A percentile compares a stretch with the other conserved stretches of the same genome.
These are phyloP conservation scores for Trametes hirsuta DNA, from an alignment of 1,284 basidiomycete genomes.

Conservation along the genomic window DNA sequence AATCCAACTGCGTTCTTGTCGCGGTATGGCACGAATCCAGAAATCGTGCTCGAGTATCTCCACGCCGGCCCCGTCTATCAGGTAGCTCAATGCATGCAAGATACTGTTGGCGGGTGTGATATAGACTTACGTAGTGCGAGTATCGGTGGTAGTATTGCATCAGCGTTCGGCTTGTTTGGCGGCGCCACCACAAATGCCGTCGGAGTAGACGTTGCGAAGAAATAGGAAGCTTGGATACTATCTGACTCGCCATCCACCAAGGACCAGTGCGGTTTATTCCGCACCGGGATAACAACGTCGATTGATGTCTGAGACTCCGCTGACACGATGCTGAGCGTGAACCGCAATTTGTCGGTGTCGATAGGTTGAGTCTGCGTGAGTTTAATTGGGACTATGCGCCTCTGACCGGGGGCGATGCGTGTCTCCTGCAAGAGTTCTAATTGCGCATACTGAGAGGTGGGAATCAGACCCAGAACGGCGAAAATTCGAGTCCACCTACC, in stretches of 20 bases:
- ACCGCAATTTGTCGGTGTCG: conserved; percentile 33
- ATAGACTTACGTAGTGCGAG: conserved; percentile 66
- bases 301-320: conserved; percentile 23
- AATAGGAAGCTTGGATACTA: conserved; percentile 59
- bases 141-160: conserved; percentile 50
- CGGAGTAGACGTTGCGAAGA: conserved; percentile 57
- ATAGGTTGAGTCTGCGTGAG: conserved; percentile 43
- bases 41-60: conserved; percentile 58
- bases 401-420: conserved; percentile 63
- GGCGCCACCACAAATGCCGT: conserved; percentile 61
- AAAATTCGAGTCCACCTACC: conserved; percentile 1
- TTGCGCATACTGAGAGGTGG: conserved; percentile 1
- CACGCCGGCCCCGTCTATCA: conserved; percentile 78
- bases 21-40: conserved; percentile 63
- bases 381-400: conserved; percentile 55
- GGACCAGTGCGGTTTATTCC: conserved; percentile 47
- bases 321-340: conserved; percentile 41
- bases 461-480: not conserved
- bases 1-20: conserved; percentile 65
- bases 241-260: conserved; percentile 27
- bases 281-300: conserved; percentile 43
- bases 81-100: not conserved
- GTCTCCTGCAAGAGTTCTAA: conserved; percentile 42
- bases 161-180: conserved; percentile 40
- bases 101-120: not conserved